phyloP scores from a whole-genome alignment of 805 yeast species.

The Candida ovalis region DNA sequence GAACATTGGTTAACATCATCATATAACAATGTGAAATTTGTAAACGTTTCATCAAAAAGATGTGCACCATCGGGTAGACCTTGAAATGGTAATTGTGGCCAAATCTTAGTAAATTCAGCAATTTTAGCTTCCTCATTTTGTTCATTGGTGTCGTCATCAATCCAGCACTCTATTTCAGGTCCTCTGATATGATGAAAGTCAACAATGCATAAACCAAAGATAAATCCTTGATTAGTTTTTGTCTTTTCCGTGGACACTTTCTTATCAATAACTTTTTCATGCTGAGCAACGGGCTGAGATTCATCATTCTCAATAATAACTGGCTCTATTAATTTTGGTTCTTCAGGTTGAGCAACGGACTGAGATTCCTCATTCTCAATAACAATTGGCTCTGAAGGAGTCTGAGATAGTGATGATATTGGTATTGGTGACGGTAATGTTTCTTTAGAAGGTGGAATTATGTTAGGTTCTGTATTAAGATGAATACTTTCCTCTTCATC shows the following conservation, averaged over 20 bases:
- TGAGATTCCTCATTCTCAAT: no score
- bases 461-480: not conserved
- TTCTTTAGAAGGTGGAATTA: not conserved
- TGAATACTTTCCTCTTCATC: conserved; percentile 1
- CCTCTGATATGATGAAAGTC: conserved; percentile 92
- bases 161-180: conserved; percentile 93
- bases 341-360: no score
- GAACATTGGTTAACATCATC: conserved; percentile 48
- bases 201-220: conserved; percentile 83
- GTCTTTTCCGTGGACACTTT: not conserved
- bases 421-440: not conserved
- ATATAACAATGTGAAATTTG: conserved; percentile 79
- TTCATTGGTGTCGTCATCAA: conserved; percentile 37
- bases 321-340: no score
- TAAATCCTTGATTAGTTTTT: conserved; percentile 26
- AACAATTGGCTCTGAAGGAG: no score
- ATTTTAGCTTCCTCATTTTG: conserved; percentile 32
- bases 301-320: not conserved
- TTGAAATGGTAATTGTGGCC: conserved; percentile 91
- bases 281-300: no score
- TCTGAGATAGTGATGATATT: no score
- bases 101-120: conserved; percentile 40
- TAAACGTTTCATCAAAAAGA: conserved; percentile 86
- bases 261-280: no score
- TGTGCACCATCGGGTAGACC: conserved; percentile 97